Percentiles rank a stretch among this genome's conserved stretches.
Conservation (phyloP, 257 asterid genomes). For the Ballota nigra region DNA sequence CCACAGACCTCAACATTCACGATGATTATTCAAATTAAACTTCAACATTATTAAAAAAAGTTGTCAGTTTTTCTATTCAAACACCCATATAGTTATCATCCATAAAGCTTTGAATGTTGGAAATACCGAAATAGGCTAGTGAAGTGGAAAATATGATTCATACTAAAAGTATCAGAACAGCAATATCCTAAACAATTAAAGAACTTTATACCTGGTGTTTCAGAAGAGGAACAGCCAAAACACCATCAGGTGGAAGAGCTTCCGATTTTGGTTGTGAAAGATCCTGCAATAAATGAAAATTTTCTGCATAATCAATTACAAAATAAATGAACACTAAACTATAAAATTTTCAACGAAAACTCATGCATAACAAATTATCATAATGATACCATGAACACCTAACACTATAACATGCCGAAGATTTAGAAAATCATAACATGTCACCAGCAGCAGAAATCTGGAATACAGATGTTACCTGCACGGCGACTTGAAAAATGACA, state of each 20-base stretch:
- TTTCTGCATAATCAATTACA: constrained; percentile 8
- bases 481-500: constrained; percentile 55
- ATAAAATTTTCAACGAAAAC: background rate
- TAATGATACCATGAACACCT: constrained; percentile 5
- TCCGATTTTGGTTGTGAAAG: constrained; percentile 68
- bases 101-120: background rate
- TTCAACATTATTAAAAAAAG: background rate
- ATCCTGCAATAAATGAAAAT: constrained; percentile 28
- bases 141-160: background rate
- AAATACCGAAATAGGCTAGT: background rate
- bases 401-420: background rate
- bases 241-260: constrained; percentile 75
- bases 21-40: background rate
- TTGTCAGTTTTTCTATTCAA: background rate
- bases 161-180: constrained; percentile 2
- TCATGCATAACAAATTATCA: background rate
- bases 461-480: constrained; percentile 51
- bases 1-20: background rate
- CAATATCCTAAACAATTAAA: background rate
- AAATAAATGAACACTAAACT: background rate
- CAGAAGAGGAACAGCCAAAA: constrained; percentile 67
- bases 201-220: constrained; percentile 55
- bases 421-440: background rate
- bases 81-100: background rate
- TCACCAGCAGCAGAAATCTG: constrained; percentile 14